Conservation (phyloP, 2,329 filamentous ascomycete species). For the Clonostachys chloroleuca region DNA sequence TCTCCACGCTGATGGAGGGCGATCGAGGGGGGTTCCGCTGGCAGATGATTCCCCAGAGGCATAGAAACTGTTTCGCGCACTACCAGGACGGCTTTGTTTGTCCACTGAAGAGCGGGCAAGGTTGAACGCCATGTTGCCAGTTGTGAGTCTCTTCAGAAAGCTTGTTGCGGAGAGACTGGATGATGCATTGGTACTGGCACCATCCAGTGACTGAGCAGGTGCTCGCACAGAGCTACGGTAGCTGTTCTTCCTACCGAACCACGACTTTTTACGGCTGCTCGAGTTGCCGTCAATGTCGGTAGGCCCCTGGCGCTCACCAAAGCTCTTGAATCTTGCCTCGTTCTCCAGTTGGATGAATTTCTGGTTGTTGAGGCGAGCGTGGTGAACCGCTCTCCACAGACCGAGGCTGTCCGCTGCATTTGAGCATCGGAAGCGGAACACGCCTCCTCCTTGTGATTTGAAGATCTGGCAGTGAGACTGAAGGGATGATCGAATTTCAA, state of each 20-base stretch:
- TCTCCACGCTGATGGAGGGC: slow-evolving; percentile 51
- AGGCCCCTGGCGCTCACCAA: slow-evolving; percentile 49
- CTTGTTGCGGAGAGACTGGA: slow-evolving; percentile 67
- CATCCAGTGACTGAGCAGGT: slow-evolving; percentile 53
- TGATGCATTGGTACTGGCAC: slow-evolving; percentile 59
- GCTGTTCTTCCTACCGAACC: slow-evolving; percentile 61
- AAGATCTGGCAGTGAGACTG: slow-evolving; percentile 66
- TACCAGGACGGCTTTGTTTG: slow-evolving; percentile 43
- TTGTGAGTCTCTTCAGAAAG: slow-evolving; percentile 75
- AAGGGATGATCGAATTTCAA: slow-evolving; percentile 87
- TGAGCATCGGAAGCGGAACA: slow-evolving; percentile 86
- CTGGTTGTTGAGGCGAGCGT: slow-evolving; percentile 85
- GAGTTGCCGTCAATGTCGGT: slow-evolving; percentile 40
- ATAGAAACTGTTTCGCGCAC: slow-evolving; percentile 56
- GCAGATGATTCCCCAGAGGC: slow-evolving; percentile 49
- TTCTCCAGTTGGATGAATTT: slow-evolving; percentile 71
- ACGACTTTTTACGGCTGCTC: slow-evolving; percentile 41
- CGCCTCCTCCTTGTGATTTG: slow-evolving; percentile 56
- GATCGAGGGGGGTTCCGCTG: slow-evolving; percentile 42
- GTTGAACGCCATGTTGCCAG: slow-evolving; percentile 70
- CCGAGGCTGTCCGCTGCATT: slow-evolving; percentile 73
- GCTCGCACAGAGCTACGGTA: slow-evolving; percentile 60
- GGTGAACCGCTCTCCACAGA: slow-evolving; percentile 83
- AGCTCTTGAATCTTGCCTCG: slow-evolving; percentile 68
- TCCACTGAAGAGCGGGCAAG: slow-evolving; percentile 75